Conservation (phyloP, 768 basidiomycete species). For the Kwoniella heveanensis region DNA sequence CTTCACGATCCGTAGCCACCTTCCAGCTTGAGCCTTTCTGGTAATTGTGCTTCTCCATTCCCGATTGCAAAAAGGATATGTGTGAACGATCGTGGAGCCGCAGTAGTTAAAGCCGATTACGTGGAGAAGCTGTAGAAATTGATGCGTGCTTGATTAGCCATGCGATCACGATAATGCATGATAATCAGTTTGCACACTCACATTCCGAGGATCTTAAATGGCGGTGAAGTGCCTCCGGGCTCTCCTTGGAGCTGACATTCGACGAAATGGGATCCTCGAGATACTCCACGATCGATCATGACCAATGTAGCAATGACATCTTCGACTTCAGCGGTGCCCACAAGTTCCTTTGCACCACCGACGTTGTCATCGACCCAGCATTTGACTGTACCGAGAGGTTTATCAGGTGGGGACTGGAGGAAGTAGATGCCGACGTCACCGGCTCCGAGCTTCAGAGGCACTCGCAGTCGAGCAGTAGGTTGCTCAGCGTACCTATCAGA, state of each 20-base stretch:
- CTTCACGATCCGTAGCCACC: too few species aligned
- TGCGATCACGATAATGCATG: too few species aligned
- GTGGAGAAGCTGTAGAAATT: too few species aligned
- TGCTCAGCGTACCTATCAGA: conserved; percentile 66
- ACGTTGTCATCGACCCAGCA: conserved; percentile 99
- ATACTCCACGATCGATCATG: conserved; percentile 82
- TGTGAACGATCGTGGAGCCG: too few species aligned
- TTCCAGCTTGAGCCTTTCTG: too few species aligned
- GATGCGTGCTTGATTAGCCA: too few species aligned
- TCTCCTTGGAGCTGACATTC: conserved; percentile 87
- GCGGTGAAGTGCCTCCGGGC: conserved; percentile 74
- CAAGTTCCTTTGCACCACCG: conserved; percentile 71
- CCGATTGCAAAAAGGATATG: too few species aligned
- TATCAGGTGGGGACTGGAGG: conserved; percentile 68
- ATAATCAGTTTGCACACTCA: too few species aligned
- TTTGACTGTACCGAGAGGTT: conserved; percentile 65
- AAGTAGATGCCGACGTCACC: conserved; percentile 94
- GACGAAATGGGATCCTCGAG: conserved; percentile 87
- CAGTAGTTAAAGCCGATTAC: too few species aligned
- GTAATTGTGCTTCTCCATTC: too few species aligned
- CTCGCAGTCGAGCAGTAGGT: conserved; percentile 76
- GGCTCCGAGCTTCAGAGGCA: conserved; percentile 79
- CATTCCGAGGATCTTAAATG: conserved; percentile 89
- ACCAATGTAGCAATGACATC: conserved; percentile 73
- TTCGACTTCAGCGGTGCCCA: conserved; percentile 71